Evolutionary conservation across 2,329 filamentous ascomycete genomes (phyloP).

Genomic region (Diaporthe capsici): DNA sequence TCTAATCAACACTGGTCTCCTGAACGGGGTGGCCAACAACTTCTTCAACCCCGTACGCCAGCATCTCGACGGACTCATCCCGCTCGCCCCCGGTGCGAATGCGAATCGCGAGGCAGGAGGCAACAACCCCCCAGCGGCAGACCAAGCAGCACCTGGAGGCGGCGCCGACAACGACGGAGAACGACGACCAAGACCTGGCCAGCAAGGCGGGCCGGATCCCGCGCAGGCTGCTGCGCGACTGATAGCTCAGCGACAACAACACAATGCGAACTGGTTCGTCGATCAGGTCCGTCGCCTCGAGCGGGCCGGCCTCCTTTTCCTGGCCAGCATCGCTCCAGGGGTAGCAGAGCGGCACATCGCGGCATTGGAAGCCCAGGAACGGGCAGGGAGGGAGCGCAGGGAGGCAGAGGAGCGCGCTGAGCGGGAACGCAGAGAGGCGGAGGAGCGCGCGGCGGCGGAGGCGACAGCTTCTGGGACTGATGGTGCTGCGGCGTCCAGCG

Average conservation of each 20-base stretch:
- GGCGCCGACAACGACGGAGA: constrained; percentile 38
- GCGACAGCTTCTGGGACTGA: constrained; percentile 44
- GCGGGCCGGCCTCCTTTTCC: constrained; percentile 72
- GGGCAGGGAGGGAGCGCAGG: constrained; percentile 59
- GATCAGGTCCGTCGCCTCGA: constrained; percentile 68
- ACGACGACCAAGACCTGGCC: constrained; percentile 48
- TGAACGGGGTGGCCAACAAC: constrained; percentile 69
- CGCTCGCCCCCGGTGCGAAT: constrained; percentile 57
- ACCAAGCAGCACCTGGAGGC: constrained; percentile 43
- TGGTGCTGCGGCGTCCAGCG: neutral
- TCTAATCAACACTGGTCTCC: constrained; percentile 70
- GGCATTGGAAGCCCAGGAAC: constrained; percentile 66
- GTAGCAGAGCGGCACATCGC: constrained; percentile 76
- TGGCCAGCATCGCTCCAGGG: constrained; percentile 76
- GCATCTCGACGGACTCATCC: constrained; percentile 72
- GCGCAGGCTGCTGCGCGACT: constrained; percentile 68
- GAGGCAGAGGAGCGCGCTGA: constrained; percentile 59
- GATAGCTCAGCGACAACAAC: constrained; percentile 60
- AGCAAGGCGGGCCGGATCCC: constrained; percentile 57
- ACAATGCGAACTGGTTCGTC: constrained; percentile 64
- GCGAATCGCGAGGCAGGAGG: constrained; percentile 39
- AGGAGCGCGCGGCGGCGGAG: constrained; percentile 46
- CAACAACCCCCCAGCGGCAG: constrained; percentile 44
- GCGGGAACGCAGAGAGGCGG: constrained; percentile 52
- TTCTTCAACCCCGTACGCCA: constrained; percentile 70